phyloP scores from a whole-genome alignment of 2,329 filamentous ascomycete genomes.

The Rhynchosporium secalis region DNA sequence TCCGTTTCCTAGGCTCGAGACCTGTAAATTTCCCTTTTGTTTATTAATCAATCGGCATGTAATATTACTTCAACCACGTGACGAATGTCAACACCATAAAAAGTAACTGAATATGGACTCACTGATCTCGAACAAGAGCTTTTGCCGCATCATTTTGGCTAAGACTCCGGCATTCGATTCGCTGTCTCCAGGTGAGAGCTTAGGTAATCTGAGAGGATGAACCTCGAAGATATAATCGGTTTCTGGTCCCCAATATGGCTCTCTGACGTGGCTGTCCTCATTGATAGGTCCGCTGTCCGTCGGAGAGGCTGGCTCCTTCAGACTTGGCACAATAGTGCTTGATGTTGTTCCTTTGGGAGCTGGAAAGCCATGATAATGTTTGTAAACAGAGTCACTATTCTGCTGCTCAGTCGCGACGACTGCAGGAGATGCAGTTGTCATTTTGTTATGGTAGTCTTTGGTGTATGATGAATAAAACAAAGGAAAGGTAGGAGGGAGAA shows the following conservation, averaged over 20 bases:
- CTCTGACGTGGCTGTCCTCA: neutral
- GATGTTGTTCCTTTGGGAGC: neutral
- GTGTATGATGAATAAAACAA: neutral
- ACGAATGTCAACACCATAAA: neutral
- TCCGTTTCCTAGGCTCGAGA: neutral
- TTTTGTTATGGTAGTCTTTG: neutral
- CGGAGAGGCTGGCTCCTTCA: neutral
- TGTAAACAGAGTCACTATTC: neutral
- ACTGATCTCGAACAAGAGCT: conserved; percentile 10
- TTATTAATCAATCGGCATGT: neutral
- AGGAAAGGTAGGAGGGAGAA: neutral
- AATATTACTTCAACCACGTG: neutral
- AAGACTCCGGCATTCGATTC: conserved; percentile 3
- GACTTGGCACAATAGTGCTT: neutral
- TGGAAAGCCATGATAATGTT: too few species aligned
- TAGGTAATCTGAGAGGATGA: neutral
- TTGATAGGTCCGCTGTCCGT: neutral
- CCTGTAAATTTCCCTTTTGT: conserved; percentile 1
- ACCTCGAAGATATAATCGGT: conserved; percentile 13
- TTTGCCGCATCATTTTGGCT: conserved; percentile 10
- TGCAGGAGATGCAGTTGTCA: neutral
- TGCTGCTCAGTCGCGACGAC: neutral
- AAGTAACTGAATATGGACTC: neutral
- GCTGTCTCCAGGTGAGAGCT: neutral
- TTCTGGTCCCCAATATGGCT: conserved; percentile 14